phyloP scores from a whole-genome alignment of 1,139 yeast genomes.

The Candida tropicalis region DNA sequence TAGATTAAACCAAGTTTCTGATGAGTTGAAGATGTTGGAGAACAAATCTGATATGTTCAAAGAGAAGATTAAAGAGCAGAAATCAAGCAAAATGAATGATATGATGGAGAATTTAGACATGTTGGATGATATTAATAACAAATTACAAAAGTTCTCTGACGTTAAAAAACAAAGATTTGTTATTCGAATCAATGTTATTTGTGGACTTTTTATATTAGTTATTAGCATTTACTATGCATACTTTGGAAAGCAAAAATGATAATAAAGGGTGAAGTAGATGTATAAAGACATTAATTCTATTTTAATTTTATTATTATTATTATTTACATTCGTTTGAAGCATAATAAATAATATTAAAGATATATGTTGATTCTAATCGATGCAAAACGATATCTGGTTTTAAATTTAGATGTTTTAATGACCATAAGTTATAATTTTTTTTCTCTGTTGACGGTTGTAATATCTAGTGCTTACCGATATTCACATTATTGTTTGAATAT shows the following conservation, averaged over 20 bases:
- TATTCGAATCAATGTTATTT: constrained; percentile 5
- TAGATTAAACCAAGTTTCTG: constrained; percentile 30
- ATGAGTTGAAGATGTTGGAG: constrained; percentile 31
- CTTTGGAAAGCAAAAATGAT: background rate
- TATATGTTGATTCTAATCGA: too few relatives aligned
- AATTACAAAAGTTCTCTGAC: constrained; percentile 31
- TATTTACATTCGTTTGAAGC: background rate
- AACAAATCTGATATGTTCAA: constrained; percentile 29
- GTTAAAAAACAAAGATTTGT: constrained; percentile 21
- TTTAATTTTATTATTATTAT: background rate
- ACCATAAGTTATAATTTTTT: too few relatives aligned
- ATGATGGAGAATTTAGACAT: constrained; percentile 33
- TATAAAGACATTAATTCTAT: background rate
- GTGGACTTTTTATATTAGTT: constrained; percentile 26
- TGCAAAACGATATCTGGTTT: too few relatives aligned
- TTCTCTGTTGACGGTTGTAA: too few relatives aligned
- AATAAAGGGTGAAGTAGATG: background rate
- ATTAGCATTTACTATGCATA: constrained; percentile 22
- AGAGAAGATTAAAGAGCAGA: constrained; percentile 28
- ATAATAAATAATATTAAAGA: too few relatives aligned
- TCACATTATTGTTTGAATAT: too few relatives aligned
- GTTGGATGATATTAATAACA: constrained; percentile 34
- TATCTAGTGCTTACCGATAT: too few relatives aligned
- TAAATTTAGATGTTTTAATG: too few relatives aligned
- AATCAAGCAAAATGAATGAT: constrained; percentile 28